A percentile compares a stretch with the other conserved stretches of the same genome.
Evolutionary conservation across 1,284 basidiomycete species (phyloP).

Genomic region (Boletus albobrunnescens): DNA sequence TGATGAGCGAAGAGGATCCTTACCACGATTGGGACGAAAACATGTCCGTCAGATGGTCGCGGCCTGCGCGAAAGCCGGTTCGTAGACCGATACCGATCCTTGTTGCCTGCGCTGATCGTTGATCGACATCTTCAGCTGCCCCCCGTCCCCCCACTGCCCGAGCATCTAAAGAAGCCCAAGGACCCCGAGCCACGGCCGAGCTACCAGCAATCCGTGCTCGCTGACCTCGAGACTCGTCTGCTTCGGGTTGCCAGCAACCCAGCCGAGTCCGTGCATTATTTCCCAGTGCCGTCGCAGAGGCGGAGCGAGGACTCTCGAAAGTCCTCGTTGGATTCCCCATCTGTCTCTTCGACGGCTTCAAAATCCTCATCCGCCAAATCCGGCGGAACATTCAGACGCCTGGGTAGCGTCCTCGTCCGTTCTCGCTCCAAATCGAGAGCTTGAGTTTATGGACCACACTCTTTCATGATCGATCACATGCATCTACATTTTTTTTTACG

Average conservation of each 20-base stretch:
- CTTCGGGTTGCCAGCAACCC: constrained; percentile 27
- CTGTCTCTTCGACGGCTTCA: constrained; percentile 21
- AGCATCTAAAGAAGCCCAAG: constrained; percentile 22
- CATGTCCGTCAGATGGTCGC: constrained; percentile 24
- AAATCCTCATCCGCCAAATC: constrained; percentile 25
- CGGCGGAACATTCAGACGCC: constrained; percentile 17
- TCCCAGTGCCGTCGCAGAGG: constrained; percentile 33
- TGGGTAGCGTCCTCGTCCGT: constrained; percentile 23
- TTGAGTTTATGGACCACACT: constrained; percentile 10
- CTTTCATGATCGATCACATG: constrained; percentile 5
- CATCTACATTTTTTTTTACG: constrained; percentile 14
- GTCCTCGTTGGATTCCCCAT: constrained; percentile 31
- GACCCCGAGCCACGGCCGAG: constrained; percentile 18
- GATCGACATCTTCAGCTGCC: constrained; percentile 18
- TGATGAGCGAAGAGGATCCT: constrained; percentile 35
- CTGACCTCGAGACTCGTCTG: constrained; percentile 29
- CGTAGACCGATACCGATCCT: constrained; percentile 8
- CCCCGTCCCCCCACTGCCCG: constrained; percentile 27
- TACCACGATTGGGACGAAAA: constrained; percentile 35
- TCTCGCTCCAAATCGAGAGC: constrained; percentile 24
- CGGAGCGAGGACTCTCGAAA: constrained; percentile 30
- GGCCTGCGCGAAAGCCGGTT: constrained; percentile 18
- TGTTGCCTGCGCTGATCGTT: constrained; percentile 9
- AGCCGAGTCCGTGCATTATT: constrained; percentile 33
- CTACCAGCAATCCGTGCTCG: constrained; percentile 32